A percentile compares a stretch with the other conserved stretches of the same genome.
These are phyloP conservation scores for Mortierella sp. DNA, from an alignment of 371 early-diverging fungal genomes.

Conservation along the genomic window DNA sequence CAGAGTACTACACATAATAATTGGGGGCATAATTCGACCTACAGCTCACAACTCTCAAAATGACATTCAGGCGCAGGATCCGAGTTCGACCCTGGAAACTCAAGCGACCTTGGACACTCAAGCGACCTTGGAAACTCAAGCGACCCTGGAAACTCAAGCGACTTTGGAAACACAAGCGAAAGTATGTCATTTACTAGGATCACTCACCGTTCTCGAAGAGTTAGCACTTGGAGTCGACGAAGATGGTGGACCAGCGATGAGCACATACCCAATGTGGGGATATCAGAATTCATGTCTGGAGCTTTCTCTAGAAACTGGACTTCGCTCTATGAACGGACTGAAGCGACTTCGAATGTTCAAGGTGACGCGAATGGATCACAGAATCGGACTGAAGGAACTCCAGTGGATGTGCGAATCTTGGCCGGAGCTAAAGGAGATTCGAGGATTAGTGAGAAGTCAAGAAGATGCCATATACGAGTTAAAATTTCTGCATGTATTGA, in stretches of 20 bases:
- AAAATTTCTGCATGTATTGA: too few relatives aligned
- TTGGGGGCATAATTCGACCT: background rate
- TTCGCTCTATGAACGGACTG: background rate
- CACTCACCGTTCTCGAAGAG: background rate
- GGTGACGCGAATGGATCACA: background rate
- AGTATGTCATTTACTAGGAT: background rate
- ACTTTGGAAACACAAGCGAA: background rate
- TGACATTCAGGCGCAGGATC: background rate
- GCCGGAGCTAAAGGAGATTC: background rate
- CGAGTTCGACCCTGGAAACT: too few relatives aligned
- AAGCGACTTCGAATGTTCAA: background rate
- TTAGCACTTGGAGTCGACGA: background rate
- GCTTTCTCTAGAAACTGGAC: background rate
- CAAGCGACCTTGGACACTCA: too few relatives aligned
- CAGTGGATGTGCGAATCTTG: constrained; percentile 4
- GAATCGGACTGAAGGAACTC: background rate
- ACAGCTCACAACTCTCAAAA: background rate
- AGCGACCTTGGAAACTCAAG: too few relatives aligned
- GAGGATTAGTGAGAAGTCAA: background rate
- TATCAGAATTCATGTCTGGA: background rate
- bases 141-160: too few relatives aligned
- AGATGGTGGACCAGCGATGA: background rate
- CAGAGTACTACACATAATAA: background rate
- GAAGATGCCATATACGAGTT: too few relatives aligned
- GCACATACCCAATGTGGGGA: background rate